Evolutionary conservation across 75 land plant species (phyloP).

Genomic region (Sequoiadendron giganteum): DNA sequence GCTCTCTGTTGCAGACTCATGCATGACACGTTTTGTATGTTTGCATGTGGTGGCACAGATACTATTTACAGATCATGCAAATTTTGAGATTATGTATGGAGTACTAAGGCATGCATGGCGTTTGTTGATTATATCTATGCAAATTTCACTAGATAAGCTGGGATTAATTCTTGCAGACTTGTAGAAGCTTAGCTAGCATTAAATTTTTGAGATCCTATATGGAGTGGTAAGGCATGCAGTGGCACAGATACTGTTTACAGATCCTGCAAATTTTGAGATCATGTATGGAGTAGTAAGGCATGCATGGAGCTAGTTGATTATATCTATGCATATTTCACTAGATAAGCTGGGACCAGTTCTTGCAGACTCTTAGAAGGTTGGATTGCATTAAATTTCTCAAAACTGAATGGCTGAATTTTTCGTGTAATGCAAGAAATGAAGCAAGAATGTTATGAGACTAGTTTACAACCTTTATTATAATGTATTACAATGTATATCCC

Average conservation of each 20-base stretch:
- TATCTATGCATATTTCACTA: conserved; percentile 1
- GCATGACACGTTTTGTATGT: not conserved
- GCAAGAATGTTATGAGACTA: not conserved
- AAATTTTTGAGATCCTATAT: not conserved
- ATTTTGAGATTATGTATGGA: not conserved
- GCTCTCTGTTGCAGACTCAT: not conserved
- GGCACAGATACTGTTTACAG: not conserved
- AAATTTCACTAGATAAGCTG: not conserved
- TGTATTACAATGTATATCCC: not conserved
- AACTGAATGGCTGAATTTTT: not conserved
- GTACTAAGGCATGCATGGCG: not conserved
- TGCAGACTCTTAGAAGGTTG: not conserved
- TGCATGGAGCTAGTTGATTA: not conserved
- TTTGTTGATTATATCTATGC: conserved; percentile 1
- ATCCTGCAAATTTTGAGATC: not conserved
- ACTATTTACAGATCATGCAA: not conserved
- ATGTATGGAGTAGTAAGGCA: not conserved
- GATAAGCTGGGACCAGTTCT: not conserved
- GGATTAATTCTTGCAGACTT: not conserved
- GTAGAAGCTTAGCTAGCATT: not conserved
- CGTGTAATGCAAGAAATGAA: not conserved
- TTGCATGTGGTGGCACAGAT: not conserved
- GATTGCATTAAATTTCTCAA: not conserved
- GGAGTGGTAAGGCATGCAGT: not conserved
- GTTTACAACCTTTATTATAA: not conserved